phyloP scores from a whole-genome alignment of 1,284 basidiomycete genomes.

The Phlebopus sp. region DNA sequence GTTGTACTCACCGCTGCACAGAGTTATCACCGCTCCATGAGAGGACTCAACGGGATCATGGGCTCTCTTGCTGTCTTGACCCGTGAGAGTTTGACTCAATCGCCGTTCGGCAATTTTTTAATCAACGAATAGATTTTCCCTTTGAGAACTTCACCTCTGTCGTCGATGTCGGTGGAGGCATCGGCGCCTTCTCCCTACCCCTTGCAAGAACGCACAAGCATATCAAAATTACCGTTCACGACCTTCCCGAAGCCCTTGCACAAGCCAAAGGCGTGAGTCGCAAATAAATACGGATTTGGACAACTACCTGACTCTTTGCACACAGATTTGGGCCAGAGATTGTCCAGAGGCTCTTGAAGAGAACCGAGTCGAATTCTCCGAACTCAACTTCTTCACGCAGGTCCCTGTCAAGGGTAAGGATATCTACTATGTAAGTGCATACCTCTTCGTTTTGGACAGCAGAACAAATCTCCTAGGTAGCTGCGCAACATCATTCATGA shows the following conservation, averaged over 20 bases:
- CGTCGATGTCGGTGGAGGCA: constrained; percentile 35
- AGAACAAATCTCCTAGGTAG: constrained; percentile 9
- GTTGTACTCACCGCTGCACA: constrained; percentile 1
- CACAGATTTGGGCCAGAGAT: constrained; percentile 23
- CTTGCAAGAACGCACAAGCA: constrained; percentile 25
- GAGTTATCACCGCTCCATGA: constrained; percentile 26
- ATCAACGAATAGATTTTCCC: constrained; percentile 21
- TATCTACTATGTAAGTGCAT: constrained; percentile 30
- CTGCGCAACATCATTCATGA: constrained; percentile 31
- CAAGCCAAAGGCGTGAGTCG: constrained; percentile 22
- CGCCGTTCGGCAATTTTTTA: not conserved
- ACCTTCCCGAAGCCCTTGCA: constrained; percentile 24
- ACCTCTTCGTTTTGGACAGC: not conserved
- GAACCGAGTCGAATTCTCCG: constrained; percentile 24
- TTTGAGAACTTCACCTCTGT: constrained; percentile 25
- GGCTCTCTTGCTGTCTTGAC: constrained; percentile 27
- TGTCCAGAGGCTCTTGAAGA: constrained; percentile 24
- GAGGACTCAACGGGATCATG: constrained; percentile 22
- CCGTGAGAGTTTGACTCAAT: constrained; percentile 10
- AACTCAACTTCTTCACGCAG: constrained; percentile 31
- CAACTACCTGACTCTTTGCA: constrained; percentile 2
- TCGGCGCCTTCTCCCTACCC: constrained; percentile 29
- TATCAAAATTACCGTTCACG: constrained; percentile 30
- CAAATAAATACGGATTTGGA: not conserved
- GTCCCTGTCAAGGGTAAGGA: constrained; percentile 25